Conservation (phyloP, 2,329 filamentous ascomycete genomes). For the Colletotrichum sp. region DNA sequence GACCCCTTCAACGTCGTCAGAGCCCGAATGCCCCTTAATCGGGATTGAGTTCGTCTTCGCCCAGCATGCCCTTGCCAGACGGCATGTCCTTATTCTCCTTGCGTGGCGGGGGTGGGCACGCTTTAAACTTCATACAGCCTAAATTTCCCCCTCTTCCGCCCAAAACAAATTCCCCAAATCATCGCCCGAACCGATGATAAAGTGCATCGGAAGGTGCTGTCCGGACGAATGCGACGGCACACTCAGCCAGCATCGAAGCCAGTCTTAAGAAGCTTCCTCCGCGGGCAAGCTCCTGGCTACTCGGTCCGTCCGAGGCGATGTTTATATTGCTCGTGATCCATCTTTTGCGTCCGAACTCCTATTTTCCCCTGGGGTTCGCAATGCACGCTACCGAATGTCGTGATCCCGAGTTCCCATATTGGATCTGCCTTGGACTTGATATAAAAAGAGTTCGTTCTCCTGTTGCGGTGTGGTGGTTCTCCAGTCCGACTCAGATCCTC, state of each 20-base stretch:
- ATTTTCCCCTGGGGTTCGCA: neutral
- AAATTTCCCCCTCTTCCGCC: neutral
- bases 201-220: neutral
- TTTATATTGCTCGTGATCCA: slow-evolving; percentile 13
- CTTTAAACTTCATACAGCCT: slow-evolving; percentile 15
- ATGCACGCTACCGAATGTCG: neutral
- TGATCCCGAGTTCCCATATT: neutral
- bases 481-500: neutral
- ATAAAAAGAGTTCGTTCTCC: neutral
- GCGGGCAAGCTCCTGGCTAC: neutral
- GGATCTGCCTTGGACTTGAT: neutral
- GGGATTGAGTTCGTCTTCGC: neutral
- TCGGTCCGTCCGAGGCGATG: neutral
- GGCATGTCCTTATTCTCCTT: neutral
- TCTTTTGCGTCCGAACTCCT: neutral
- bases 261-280: neutral
- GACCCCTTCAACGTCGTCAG: neutral
- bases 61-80: neutral
- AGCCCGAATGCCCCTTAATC: neutral
- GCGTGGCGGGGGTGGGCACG: neutral
- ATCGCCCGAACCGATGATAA: neutral
- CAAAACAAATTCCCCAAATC: neutral
- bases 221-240: slow-evolving; percentile 2
- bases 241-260: neutral
- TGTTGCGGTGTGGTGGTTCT: neutral